Conservation (phyloP, 768 basidiomycete genomes). For the Boletus vinaceobasis region DNA sequence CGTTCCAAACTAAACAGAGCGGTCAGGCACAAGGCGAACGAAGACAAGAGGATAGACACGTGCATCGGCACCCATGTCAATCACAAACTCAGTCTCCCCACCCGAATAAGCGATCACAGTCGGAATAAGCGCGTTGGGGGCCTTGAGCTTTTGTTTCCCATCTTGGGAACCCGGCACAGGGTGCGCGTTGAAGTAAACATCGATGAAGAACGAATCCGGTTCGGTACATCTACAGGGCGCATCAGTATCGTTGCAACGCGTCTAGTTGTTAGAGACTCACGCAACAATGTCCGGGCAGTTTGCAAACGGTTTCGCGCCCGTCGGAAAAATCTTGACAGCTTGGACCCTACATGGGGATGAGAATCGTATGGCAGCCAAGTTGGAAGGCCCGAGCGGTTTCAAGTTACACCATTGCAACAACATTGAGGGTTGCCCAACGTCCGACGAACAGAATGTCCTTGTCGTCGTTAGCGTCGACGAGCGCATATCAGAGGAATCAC, state of each 20-base stretch:
- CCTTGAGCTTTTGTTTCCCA: slow-evolving; percentile 56
- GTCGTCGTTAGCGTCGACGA: not conserved
- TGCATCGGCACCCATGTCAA: slow-evolving; percentile 72
- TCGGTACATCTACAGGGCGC: slow-evolving; percentile 53
- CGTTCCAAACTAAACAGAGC: slow-evolving; percentile 54
- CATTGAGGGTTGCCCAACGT: slow-evolving; percentile 25
- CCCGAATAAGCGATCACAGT: slow-evolving; percentile 72
- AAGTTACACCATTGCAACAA: slow-evolving; percentile 71
- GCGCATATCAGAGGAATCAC: slow-evolving; percentile 9
- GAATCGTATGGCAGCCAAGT: slow-evolving; percentile 71
- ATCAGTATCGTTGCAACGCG: not conserved
- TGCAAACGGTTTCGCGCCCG: slow-evolving; percentile 57
- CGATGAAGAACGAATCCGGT: slow-evolving; percentile 69
- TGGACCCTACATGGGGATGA: slow-evolving; percentile 63
- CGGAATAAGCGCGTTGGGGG: slow-evolving; percentile 69
- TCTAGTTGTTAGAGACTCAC: slow-evolving; percentile 36
- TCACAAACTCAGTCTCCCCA: slow-evolving; percentile 58
- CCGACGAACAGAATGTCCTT: not conserved
- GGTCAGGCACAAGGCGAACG: not conserved
- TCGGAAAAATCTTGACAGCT: slow-evolving; percentile 68
- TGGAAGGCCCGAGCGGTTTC: slow-evolving; percentile 51
- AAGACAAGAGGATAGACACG: slow-evolving; percentile 17
- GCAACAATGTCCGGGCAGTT: slow-evolving; percentile 59
- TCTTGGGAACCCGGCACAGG: slow-evolving; percentile 42
- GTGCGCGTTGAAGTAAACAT: slow-evolving; percentile 74